These are phyloP conservation scores for Borealophlyctis nickersoniae DNA, from an alignment of 192 early-diverging fungal genomes.

Conservation along the genomic window DNA sequence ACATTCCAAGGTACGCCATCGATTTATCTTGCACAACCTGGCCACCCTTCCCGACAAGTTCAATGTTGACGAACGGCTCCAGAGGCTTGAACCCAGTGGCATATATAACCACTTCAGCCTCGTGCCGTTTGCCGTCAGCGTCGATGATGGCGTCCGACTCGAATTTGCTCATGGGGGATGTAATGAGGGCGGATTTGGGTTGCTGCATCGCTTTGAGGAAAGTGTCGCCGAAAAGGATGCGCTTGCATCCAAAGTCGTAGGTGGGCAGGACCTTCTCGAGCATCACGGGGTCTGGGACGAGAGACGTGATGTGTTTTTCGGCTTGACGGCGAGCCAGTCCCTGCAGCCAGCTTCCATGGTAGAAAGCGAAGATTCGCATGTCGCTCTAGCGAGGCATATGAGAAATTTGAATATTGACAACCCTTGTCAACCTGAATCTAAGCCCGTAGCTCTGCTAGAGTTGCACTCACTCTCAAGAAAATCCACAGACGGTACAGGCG, in stretches of 20 bases:
- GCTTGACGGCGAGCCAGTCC: neutral
- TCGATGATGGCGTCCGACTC: conserved; percentile 30
- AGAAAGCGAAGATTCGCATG: too few relatives aligned
- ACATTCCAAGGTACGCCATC: conserved; percentile 41
- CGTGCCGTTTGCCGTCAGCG: conserved; percentile 32
- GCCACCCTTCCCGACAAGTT: conserved; percentile 31
- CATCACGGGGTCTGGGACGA: conserved; percentile 2
- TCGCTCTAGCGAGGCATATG: too few relatives aligned
- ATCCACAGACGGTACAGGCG: conserved; percentile 26
- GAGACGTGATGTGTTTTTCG: neutral
- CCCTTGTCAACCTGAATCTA: too few relatives aligned
- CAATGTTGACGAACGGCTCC: conserved; percentile 26
- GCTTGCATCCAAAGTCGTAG: conserved; percentile 44
- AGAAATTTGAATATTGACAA: too few relatives aligned
- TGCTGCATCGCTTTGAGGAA: conserved; percentile 36
- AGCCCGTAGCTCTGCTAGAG: too few relatives aligned
- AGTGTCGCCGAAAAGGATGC: conserved; percentile 29
- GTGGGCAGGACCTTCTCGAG: conserved; percentile 44
- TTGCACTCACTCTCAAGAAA: conserved; percentile 18
- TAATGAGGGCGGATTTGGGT: conserved; percentile 29
- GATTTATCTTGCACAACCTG: neutral
- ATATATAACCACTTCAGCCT: conserved; percentile 48
- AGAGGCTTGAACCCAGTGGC: conserved; percentile 54
- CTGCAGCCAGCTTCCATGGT: neutral
- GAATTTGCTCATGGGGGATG: conserved; percentile 25